A percentile compares a stretch with the other conserved stretches of the same genome.
Conservation (phyloP, 148 eudicot genomes). For the Rhododendron vialii region DNA sequence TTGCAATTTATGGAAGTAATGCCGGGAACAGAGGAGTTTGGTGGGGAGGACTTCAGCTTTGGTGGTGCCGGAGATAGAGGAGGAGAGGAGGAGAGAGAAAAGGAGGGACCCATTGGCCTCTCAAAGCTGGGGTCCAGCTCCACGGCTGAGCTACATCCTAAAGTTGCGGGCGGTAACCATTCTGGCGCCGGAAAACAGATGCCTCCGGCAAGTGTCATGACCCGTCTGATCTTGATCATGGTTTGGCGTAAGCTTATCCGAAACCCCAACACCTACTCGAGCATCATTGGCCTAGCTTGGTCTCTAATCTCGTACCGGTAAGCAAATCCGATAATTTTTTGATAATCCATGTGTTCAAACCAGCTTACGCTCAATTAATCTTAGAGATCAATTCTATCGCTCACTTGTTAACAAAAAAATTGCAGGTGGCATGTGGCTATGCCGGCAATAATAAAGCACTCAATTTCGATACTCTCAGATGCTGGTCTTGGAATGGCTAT, state of each 20-base stretch:
- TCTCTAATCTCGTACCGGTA: conserved; percentile 63
- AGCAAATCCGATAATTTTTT: neutral
- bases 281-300: conserved; percentile 76
- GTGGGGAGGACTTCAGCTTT: conserved; percentile 60
- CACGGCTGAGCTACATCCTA: conserved; percentile 51
- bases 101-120: conserved; percentile 43
- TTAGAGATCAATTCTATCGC: too few relatives aligned
- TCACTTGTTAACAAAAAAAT: neutral
- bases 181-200: conserved; percentile 45
- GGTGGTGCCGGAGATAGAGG: conserved; percentile 38
- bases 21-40: conserved; percentile 46
- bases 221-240: conserved; percentile 71
- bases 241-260: conserved; percentile 81
- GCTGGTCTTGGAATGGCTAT: conserved; percentile 98
- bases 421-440: conserved; percentile 82
- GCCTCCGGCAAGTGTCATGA: conserved; percentile 95
- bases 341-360: neutral
- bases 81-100: conserved; percentile 44
- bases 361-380: neutral
- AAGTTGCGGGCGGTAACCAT: conserved; percentile 24
- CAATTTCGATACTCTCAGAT: conserved; percentile 76
- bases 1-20: conserved; percentile 14
- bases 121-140: conserved; percentile 61
- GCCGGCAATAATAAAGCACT: conserved; percentile 59
- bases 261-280: conserved; percentile 84